Base-by-base conservation (phyloP, 2,329 filamentous ascomycete species). In the Alternaria longipes region DNA sequence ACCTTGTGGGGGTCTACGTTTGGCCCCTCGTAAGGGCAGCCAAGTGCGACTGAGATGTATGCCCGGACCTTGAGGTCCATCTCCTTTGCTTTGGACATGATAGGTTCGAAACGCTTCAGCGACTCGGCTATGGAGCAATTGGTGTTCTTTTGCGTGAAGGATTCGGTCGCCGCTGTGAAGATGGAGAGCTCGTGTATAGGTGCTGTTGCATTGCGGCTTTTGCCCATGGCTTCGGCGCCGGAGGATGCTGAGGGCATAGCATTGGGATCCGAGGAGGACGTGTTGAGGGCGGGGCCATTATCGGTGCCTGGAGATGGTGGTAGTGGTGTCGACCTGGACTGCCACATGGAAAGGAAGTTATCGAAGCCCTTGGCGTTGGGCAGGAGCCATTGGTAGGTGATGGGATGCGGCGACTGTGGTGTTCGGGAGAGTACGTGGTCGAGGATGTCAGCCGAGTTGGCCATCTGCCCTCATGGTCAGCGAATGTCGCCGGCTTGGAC, bases 111-210 rank as follows among this genome's bases (percentile, higher is more conserved):
- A 8, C 86, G 84, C 52, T 86, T 82, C 20, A 96, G 84, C 0
- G 91, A 93, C 42, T 90, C 90, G 63, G 87, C 86, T 66, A 95
- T 90, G 69, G 86, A 86, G 82, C 91, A 93, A 80, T 95, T 95
- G 55, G 93, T 89, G 79, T 96, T 96, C 80, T 89, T 90, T 65
- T 89, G 87, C 4, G 90, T 91, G 78, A 96, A 96, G 49, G 85
- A 84, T 79, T 96, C 92, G 16, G 91, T 94, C 0, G 92, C 92
- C 2, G 92, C 90, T 14, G 91, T 90, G 79, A 96, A 95, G 41
- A 94, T 90, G 42, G 91, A 91, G 32, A 94, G 83, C 73, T 94
- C 91, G 45, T 73, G 70, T n/a, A 59, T 30, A 2, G 71, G 70
- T 9, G 45, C 40, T 12, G 68, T 61, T 28, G 60, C 18, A 12